Conservation (phyloP, 2,329 filamentous ascomycete genomes). For the Mycogone perniciosa region DNA sequence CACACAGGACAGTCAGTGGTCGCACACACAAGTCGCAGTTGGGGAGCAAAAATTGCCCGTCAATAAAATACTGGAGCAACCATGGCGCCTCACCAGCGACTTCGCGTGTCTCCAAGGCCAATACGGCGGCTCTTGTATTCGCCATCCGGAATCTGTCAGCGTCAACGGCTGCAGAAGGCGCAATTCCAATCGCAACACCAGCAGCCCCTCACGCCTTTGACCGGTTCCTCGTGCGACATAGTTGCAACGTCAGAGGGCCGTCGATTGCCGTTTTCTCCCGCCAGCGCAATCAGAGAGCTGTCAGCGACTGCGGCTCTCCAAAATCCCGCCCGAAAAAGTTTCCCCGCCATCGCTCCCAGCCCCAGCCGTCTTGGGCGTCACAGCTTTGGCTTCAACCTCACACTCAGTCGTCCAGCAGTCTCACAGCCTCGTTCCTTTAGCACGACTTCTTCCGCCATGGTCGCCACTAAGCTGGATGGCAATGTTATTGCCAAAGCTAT, state of each 20-base stretch:
- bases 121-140: background rate
- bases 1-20: too few species aligned
- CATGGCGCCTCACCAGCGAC: conserved; percentile 9
- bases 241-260: background rate
- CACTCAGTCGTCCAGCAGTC: background rate
- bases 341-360: background rate
- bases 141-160: background rate
- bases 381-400: background rate
- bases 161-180: background rate
- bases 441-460: conserved; percentile 60
- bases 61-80: background rate
- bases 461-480: conserved; percentile 88
- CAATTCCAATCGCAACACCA: background rate
- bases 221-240: too few species aligned
- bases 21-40: too few species aligned
- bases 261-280: conserved; percentile 9
- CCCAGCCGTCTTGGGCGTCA: background rate
- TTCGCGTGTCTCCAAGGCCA: background rate
- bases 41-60: background rate
- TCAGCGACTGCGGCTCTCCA: too few species aligned
- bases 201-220: background rate
- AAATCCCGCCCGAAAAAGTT: background rate
- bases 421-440: conserved; percentile 30
- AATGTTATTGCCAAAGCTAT: conserved; percentile 91
- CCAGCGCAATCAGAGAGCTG: background rate